Evolutionary conservation across 805 yeast species (phyloP), one percentile per base, ranked within the genome.

Genomic region (Yarrowia phangngaensis): DNA sequence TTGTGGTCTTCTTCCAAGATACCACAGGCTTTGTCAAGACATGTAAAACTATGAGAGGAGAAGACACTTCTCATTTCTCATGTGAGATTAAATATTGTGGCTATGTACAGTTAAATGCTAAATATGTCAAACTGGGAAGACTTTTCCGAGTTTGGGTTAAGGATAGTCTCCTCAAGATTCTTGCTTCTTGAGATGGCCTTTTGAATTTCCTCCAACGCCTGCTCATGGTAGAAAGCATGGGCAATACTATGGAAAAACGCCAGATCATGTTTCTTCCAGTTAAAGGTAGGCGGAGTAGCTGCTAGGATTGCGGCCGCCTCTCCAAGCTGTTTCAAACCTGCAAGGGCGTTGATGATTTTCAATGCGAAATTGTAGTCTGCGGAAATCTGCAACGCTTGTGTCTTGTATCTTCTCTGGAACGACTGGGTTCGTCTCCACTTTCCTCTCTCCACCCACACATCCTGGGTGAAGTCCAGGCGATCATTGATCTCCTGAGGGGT

Each of bases 271-370:
- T 22, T 29, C 20, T 22, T 20, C 48, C 48, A 41, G 35, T 41
- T 41, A 35, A 41, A 41, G 2, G 48, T 4, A 11, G 20, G 3
- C 3, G 48, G 48, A 14, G 48, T 41, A 5, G 35, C 6, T 3
- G 22, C 12, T 22, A 41, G 35, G 16, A 41, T 41, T 2, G 35
- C 20, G 9, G 35, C 22, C n/a, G 48, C 34, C 11, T 41, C 48
- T 15, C 35, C 29, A 1, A 30, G 35, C 28, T 20, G 48, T 22
- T 30, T 29, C 11, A 41, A 35, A 12, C 35, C 19, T 2, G 48
- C 29, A 32, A 41, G 22, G 22, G 48, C 48, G 28, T 41, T 41
- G 35, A 41, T 41, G 13, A 41, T 41, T 22, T 41, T 41, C n/a
- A 22, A 14, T 7, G 48, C 48, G 30, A 41, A 41, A 9, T 41